Base-by-base conservation (phyloP, 805 yeast genomes). In the Kuraishia molischiana region DNA sequence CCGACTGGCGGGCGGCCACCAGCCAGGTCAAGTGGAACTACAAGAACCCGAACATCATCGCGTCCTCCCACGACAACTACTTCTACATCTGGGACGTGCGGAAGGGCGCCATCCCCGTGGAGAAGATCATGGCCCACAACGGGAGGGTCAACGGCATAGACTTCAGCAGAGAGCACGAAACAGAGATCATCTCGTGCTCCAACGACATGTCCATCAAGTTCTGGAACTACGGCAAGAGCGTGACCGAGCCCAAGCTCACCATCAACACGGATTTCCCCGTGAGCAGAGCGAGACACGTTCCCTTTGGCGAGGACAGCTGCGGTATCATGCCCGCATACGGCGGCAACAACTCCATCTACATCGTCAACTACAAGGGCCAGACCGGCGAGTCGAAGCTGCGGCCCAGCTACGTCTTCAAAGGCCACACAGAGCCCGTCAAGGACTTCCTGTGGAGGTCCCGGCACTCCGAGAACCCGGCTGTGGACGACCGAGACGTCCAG, bases 1-100 rank as follows among this genome's bases (percentile, higher is more conserved):
- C 95, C n/a, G 95, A 90, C 52, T 92, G 96, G 94, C 64, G 84
- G 40, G 94, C 96, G 1, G 90, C 94, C 2, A 95, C 97, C 3
- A 75, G 95, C 0, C 97, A 90, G 56, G 96, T 87, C 13, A 87
- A 90, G 53, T 92, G 97, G 97, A 85, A 82, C 54, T 76, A 76
- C 45, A 65, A 68, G 32, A 79, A 89, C 49, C 77, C 86, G 2
- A 70, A 83, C 51, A 70, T 87, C 22, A 51, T 92, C 20, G 96
- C 97, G 0, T 79, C 92, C 1, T 70, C 94, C 5, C 98, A 92
- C 53, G 95, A 85, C 49, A 74, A 81, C 50, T 68, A 77, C 36
- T 71, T 90, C 31, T 77, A 77, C 42, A 63, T 92, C 1, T 92
- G 98, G 98, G 98, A 92, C 56, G 60, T 76, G 5, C 66, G 98